Percentiles rank a stretch among this genome's conserved stretches.
phyloP scores from a whole-genome alignment of 2,329 filamentous ascomycete genomes.

The Fusarium sp. region DNA sequence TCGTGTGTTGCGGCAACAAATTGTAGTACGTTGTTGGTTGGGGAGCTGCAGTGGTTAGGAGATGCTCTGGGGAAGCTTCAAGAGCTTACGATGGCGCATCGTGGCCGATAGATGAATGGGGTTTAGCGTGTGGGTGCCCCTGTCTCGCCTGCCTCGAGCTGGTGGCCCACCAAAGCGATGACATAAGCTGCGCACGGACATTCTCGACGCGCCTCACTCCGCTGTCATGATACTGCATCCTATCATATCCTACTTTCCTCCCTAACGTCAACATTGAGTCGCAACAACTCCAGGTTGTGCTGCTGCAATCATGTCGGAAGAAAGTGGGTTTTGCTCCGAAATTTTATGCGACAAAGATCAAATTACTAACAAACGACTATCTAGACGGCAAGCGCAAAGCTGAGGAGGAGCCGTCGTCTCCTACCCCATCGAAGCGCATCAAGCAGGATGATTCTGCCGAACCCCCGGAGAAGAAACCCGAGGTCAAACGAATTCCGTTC shows the following conservation, averaged over 20 bases:
- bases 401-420: constrained; percentile 73
- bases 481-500: constrained; percentile 81
- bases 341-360: background rate
- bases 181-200: constrained; percentile 54
- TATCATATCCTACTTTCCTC: constrained; percentile 32
- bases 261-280: constrained; percentile 15
- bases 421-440: constrained; percentile 75
- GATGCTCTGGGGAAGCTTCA: constrained; percentile 49
- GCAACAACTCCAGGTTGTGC: constrained; percentile 12
- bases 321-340: constrained; percentile 31
- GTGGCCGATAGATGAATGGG: constrained; percentile 54
- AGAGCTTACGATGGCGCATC: constrained; percentile 52
- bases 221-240: constrained; percentile 43
- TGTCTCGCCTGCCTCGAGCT: constrained; percentile 6
- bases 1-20: constrained; percentile 12
- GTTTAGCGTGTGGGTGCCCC: constrained; percentile 50
- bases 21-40: constrained; percentile 18
- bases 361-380: constrained; percentile 14
- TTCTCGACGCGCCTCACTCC: constrained; percentile 43
- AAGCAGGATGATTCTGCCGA: constrained; percentile 63
- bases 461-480: constrained; percentile 62
- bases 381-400: constrained; percentile 80
- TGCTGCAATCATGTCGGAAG: constrained; percentile 46
- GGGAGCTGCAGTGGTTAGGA: constrained; percentile 37
- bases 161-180: constrained; percentile 21